Evolutionary conservation across 2,329 filamentous ascomycete genomes (phyloP), one percentile per base, ranked within the genome.

Genomic region (Fusarium musae): DNA sequence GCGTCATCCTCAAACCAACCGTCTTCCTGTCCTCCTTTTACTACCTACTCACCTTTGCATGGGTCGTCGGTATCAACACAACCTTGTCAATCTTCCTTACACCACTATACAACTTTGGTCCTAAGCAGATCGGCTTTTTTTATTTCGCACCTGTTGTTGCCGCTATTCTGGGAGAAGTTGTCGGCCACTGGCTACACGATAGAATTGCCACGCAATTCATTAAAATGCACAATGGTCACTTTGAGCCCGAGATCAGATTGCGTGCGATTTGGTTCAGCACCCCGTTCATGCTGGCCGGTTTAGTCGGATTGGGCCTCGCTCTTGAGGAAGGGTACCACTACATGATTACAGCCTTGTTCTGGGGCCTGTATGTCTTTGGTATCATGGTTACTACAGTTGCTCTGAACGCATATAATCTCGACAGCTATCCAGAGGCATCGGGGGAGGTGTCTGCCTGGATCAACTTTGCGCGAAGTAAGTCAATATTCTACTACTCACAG

Each of bases 401-500:
- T 16, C 32, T 53, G 5, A 53, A 37, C 12, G 49, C 49, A 2
- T 53, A 53, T 1, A 53, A 53, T 1, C 32, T 53, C 17, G 49
- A 53, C 13, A 53, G 49, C 6, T 53, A 53, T 21, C 49, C 49
- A 2, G 23, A 53, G 3, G 49, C 49, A 16, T 53, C 49, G 0
- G 49, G 49, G 0, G 49, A 53, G 4, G 49, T 37, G 21, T 37
- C 32, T 53, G 32, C 49, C 4, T 53, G 49, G 49, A 53, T 53
- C 23, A 37, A 53, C 9, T 53, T 37, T 37, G 49, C 49, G 6
- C 12, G 49, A 37, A 53, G 49, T 37, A 37, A 37, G 49, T 53
- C 4, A 13, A 37, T 11, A 21, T 21, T 0, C 43, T 19, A 28
- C 12, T 28, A 8, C 19, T 10, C 19, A 12, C 12, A 3, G 2